Base-by-base conservation (phyloP, 2,329 filamentous ascomycete genomes). In the Alternaria rosae region DNA sequence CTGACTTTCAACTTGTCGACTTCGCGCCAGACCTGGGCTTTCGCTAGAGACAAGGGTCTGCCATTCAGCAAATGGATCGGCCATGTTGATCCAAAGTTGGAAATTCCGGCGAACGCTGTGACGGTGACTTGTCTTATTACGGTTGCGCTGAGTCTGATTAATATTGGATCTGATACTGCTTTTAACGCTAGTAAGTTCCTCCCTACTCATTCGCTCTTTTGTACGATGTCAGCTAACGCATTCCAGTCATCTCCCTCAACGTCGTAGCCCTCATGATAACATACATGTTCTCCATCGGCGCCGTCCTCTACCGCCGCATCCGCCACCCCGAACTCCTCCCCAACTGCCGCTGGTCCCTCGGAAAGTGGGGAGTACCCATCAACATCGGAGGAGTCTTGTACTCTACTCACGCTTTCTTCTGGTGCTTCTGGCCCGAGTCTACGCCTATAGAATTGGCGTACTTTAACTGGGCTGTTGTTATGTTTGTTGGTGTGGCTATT, bases 271-370 rank as follows among this genome's bases (percentile, higher is more conserved):
- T 80, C 6, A 77, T 82, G 73, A 77, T 76, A 10, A 80, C 79
- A 12, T 83, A 82, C 71, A 71, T 78, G 45, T 71, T 82, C 57
- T 76, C 71, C 20, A 81, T 82, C 57, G 76, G 77, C 56, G 78
- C 77, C 58, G 76, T 83, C 9, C 71, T 82, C 20, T 80, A 77
- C 62, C 73, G 78, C 35, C 77, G 80, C 43, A 64, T 82, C 47
- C 71, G 69, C 23, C 71, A 77, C 15, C 78, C 78, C 0, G 74
- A 78, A 51, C 73, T 77, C 6, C 73, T 83, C 6, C 79, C 79
- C 12, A 58, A 65, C 47, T 77, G 77, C 51, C 70, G 74, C 26
- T 82, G 78, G 78, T 78, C 73, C 15, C 75, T 82, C 7, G 80
- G 81, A 20, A 68, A 62, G 35, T 81, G 68, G 68, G 80, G 79